A percentile compares a stretch with the other conserved stretches of the same genome.
Conservation (phyloP, 257 asterid genomes). For the Ocimum tenuiflorum region DNA sequence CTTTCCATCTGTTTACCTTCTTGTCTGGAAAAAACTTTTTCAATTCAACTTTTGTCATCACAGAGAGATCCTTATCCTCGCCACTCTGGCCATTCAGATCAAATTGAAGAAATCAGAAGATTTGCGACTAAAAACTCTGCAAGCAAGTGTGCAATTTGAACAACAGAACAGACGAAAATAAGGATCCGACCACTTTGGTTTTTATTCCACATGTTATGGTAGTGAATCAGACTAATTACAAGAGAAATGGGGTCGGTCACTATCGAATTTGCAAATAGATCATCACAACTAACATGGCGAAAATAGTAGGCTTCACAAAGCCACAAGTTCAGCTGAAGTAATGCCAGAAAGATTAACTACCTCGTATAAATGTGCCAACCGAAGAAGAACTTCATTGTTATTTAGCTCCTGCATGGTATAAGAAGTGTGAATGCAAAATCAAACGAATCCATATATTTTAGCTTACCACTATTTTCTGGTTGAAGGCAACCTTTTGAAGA, state of each 20-base stretch:
- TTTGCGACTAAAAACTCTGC: neutral
- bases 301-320: neutral
- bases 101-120: neutral
- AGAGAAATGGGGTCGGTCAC: neutral
- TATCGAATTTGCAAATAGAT: neutral
- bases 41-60: conserved; percentile 39
- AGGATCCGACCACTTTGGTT: conserved; percentile 17
- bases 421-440: neutral
- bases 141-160: neutral
- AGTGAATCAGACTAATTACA: conserved; percentile 21
- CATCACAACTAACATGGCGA: neutral
- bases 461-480: neutral
- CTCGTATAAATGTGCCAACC: conserved; percentile 61
- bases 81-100: conserved; percentile 30
- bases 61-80: conserved; percentile 47
- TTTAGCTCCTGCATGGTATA: conserved; percentile 37
- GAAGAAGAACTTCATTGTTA: conserved; percentile 40
- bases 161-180: neutral
- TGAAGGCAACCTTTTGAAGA: neutral
- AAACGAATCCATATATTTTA: neutral
- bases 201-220: neutral
- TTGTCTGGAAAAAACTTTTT: conserved; percentile 38
- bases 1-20: conserved; percentile 29
- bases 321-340: neutral
- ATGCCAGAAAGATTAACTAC: conserved; percentile 19